Base-by-base conservation (phyloP, 441 rosid genomes). In the Gossypium schwendimanii region DNA sequence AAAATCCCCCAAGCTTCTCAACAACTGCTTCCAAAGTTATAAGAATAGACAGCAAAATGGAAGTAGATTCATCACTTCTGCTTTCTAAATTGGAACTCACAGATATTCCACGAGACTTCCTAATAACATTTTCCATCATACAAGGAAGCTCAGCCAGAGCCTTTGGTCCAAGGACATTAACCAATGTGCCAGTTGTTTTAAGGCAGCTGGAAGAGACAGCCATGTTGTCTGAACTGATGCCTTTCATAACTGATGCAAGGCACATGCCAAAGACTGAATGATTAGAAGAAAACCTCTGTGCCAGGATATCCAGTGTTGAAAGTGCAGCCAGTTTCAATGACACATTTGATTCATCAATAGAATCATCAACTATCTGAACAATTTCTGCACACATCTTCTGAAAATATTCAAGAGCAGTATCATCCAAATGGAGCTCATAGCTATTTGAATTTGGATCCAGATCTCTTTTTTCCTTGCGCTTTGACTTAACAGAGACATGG, bases 1-100 rank as follows among this genome's bases (percentile, higher is more conserved):
- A 78, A 79, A 96, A 96, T 66, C 97, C 91, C 72, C 97, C 99
- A 76, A 96, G 93, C 82, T 93, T 90, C 79, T 89, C 97, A 64
- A 91, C 82, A 73, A 89, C 96, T 44, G 97, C 97, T 79, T 93
- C 97, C 80, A 96, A 81, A 21, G 87, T 70, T 41, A 85, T 77
- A 62, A 96, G 92, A 84, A 90, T 74, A 73, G 98, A 88, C 24
- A 84, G 77, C 87, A 85, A 63, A 31, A 85, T 71, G 75, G 91
- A 83, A 73, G 78, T 73, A 15, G 73, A 70, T 41, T 78, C 85
- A 73, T 73, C 64, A 71, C 36, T 74, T 60, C 64, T 70, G 52
- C 58, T 57, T 71, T 74, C 75, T 41, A 52, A 76, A 68, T 75
- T 63, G 26, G 71, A 66, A 68, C 70, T 39, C 47, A 66, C 39